A percentile compares a stretch with the other conserved stretches of the same genome.
Evolutionary conservation across 2,329 filamentous ascomycete genomes (phyloP).

Genomic region (Pseudovirgaria hyperparasitica): DNA sequence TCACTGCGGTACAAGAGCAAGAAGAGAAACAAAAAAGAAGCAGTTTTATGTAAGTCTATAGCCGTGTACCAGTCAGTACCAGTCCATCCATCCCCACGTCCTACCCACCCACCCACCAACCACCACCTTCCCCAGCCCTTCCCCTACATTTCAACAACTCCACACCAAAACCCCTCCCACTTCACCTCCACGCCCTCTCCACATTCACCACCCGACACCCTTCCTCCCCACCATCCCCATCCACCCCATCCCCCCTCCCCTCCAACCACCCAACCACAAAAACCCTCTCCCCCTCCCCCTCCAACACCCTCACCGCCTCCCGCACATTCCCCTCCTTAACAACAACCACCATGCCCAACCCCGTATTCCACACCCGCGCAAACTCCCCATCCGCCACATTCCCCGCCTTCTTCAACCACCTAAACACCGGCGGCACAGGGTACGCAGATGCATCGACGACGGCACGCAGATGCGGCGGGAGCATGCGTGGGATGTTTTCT

Average conservation of each 20-base stretch:
- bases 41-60: too few species aligned
- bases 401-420: conserved; percentile 67
- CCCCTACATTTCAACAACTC: too few species aligned
- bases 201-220: conserved; percentile 29
- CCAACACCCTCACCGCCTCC: conserved; percentile 46
- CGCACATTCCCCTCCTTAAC: conserved; percentile 54
- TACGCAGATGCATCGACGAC: conserved; percentile 68
- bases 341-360: conserved; percentile 85
- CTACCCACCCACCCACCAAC: too few species aligned
- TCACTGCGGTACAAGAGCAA: too few species aligned
- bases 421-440: conserved; percentile 66
- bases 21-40: too few species aligned
- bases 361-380: conserved; percentile 87
- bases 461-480: conserved; percentile 65
- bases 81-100: too few species aligned
- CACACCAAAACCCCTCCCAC: too few species aligned
- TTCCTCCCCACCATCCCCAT: conserved; percentile 52
- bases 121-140: too few species aligned
- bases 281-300: conserved; percentile 61
- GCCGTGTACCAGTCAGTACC: too few species aligned
- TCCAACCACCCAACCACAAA: conserved; percentile 63
- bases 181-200: background rate
- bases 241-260: conserved; percentile 38
- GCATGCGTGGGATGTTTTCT: conserved; percentile 91
- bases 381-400: conserved; percentile 68